Conservation (phyloP, 2,329 filamentous ascomycete genomes). For the Colletotrichum acutatum region DNA sequence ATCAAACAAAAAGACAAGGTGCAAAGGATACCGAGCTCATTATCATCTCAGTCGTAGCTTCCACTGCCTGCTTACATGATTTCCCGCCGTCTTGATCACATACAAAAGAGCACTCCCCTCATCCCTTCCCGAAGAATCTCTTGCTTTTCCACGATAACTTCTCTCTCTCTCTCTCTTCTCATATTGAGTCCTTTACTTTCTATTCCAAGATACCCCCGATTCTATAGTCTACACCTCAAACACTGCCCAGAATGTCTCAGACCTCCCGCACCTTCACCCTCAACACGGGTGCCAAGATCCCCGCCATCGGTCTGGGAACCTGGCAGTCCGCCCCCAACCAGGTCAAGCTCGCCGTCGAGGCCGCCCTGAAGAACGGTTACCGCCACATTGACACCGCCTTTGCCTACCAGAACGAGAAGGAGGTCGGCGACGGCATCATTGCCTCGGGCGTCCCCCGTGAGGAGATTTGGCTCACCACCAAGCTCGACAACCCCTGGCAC, state of each 20-base stretch:
- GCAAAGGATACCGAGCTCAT: slow-evolving; percentile 15
- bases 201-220: neutral
- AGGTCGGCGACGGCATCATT: slow-evolving; percentile 74
- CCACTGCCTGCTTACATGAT: neutral
- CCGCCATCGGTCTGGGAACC: slow-evolving; percentile 80
- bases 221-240: neutral
- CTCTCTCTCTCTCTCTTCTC: slow-evolving; percentile 8
- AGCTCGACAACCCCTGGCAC: slow-evolving; percentile 85
- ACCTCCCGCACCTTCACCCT: slow-evolving; percentile 69
- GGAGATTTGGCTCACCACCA: slow-evolving; percentile 80
- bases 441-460: slow-evolving; percentile 72
- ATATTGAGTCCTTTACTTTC: neutral
- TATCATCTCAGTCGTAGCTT: neutral
- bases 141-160: neutral
- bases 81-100: neutral
- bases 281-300: slow-evolving; percentile 83
- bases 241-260: slow-evolving; percentile 23
- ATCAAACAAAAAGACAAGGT: neutral
- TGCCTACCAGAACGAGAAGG: slow-evolving; percentile 81
- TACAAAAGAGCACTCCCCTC: slow-evolving; percentile 30
- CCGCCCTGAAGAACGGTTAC: slow-evolving; percentile 75
- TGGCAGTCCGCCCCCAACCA: slow-evolving; percentile 80
- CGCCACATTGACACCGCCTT: slow-evolving; percentile 81
- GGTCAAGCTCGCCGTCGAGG: slow-evolving; percentile 77
- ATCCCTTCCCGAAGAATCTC: neutral